Percentiles rank a stretch among this genome's conserved stretches.
phyloP scores from a whole-genome alignment of 371 early-diverging fungal genomes.

The Rhizoclosmatium hyalinum region DNA sequence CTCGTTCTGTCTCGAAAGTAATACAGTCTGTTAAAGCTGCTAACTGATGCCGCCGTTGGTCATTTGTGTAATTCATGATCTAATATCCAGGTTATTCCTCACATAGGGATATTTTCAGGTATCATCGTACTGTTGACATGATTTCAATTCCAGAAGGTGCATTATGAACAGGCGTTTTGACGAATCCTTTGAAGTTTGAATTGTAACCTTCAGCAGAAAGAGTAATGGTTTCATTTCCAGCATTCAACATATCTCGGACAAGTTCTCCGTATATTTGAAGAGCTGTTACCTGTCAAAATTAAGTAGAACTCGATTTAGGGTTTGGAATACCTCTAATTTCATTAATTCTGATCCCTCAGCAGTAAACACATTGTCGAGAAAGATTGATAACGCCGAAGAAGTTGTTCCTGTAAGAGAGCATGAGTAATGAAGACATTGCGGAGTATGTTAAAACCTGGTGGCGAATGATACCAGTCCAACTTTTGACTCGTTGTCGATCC shows the following conservation, averaged over 20 bases:
- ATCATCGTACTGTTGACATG: constrained; percentile 16
- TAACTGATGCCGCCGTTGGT: constrained; percentile 1
- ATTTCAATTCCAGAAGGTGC: constrained; percentile 13
- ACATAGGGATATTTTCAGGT: background rate
- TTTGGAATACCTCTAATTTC: background rate
- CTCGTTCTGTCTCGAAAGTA: constrained; percentile 5
- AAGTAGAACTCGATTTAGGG: background rate
- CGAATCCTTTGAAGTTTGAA: constrained; percentile 1
- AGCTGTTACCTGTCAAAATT: constrained; percentile 13
- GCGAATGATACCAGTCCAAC: constrained; percentile 12
- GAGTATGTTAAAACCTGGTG: background rate
- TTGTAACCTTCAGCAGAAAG: constrained; percentile 7
- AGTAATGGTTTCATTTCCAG: constrained; percentile 3
- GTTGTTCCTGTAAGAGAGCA: background rate
- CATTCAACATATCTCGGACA: constrained; percentile 16
- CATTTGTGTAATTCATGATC: constrained; percentile 4
- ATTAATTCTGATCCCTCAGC: background rate
- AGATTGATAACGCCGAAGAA: constrained; percentile 4
- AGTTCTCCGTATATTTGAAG: constrained; percentile 27
- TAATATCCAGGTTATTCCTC: background rate
- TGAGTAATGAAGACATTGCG: background rate
- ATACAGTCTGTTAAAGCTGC: constrained; percentile 13
- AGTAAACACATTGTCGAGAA: constrained; percentile 13
- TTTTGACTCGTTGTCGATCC: constrained; percentile 18
- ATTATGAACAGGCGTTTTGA: background rate